phyloP scores from a whole-genome alignment of 495 filamentous ascomycete species.

The Margaritispora aquatica region DNA sequence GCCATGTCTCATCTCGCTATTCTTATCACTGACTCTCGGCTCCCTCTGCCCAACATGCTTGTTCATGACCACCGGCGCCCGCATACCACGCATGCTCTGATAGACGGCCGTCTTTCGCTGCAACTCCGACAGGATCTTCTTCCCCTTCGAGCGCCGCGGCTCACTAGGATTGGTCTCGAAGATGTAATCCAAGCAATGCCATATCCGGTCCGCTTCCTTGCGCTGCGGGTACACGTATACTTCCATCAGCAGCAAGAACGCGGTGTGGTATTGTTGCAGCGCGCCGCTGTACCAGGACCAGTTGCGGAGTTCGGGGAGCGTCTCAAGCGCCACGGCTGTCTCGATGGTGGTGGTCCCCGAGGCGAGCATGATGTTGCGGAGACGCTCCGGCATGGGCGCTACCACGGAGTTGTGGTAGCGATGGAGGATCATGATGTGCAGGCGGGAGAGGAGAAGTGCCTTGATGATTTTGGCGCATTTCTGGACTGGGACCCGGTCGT shows the following conservation, averaged over 20 bases:
- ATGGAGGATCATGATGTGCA: conserved; percentile 60
- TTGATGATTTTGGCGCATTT: conserved; percentile 53
- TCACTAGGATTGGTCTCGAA: conserved; percentile 39
- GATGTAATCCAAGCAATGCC: conserved; percentile 64
- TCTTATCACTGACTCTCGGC: conserved; percentile 6
- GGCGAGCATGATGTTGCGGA: conserved; percentile 41
- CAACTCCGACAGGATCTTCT: conserved; percentile 19
- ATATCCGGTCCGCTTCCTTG: conserved; percentile 53
- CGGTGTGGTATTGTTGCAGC: conserved; percentile 49
- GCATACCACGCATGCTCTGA: conserved; percentile 23
- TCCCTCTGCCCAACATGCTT: conserved; percentile 19
- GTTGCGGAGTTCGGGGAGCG: conserved; percentile 38
- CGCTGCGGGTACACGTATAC: conserved; percentile 50
- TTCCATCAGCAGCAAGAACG: conserved; percentile 46
- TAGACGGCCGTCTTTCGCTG: conserved; percentile 24
- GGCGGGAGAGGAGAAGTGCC: conserved; percentile 47
- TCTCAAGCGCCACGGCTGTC: conserved; percentile 53
- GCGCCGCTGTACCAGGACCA: conserved; percentile 54
- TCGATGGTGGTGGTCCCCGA: conserved; percentile 50
- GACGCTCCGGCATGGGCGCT: conserved; percentile 39
- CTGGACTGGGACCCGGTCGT: conserved; percentile 52
- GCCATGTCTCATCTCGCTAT: background rate
- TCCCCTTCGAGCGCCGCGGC: conserved; percentile 12
- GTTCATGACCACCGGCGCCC: conserved; percentile 17
- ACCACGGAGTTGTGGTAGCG: conserved; percentile 54